Evolutionary conservation across 495 filamentous ascomycete species (phyloP), one percentile per base, ranked within the genome.

Genomic region (Bryoglossum gracile): DNA sequence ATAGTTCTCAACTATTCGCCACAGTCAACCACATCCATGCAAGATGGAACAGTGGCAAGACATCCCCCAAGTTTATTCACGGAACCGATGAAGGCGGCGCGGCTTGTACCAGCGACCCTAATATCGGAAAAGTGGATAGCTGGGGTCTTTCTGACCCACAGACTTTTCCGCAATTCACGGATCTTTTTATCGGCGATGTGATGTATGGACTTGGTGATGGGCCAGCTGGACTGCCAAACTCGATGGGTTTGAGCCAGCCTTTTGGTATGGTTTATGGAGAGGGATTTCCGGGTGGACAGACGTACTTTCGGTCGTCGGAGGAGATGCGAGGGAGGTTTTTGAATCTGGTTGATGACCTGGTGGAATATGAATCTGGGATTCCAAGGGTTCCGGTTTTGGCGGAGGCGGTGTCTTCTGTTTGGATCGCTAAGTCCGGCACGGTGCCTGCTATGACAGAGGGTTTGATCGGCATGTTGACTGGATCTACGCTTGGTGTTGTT

Each of bases 191-290:
- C 13, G 80, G 84, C 11, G 77, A 87, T 45, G 67, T 77, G n/a
- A 79, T 78, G 28, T 94, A 83, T 61, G 89, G 90, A 11, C 64
- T 87, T 24, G 88, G 87, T 9, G 68, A 87, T 11, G 88, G 88
- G 4, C 70, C 87, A 13, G 78, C 86, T 25, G 83, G 83, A 11
- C 67, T 83, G 30, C 86, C 88, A 2, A 96, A 94, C 60, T 74
- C 82, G 16, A 88, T 95, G 84, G 88, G 92, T 62, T 75, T 94
- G 33, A 94, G 88, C 61, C 86, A 91, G 43, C 75, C 77, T 5
- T 87, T 83, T 62, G 90, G 90, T 22, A 80, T 90, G 71, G 66
- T 91, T 14, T 86, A 86, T 44, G 89, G 86, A 32, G 87, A 94
- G 70, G 89, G 86, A 3, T 84, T 80, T 52, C 88, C 88, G 0